Base-by-base conservation (phyloP, 2,329 filamentous ascomycete species). In the Drechslerella stenobrocha region DNA sequence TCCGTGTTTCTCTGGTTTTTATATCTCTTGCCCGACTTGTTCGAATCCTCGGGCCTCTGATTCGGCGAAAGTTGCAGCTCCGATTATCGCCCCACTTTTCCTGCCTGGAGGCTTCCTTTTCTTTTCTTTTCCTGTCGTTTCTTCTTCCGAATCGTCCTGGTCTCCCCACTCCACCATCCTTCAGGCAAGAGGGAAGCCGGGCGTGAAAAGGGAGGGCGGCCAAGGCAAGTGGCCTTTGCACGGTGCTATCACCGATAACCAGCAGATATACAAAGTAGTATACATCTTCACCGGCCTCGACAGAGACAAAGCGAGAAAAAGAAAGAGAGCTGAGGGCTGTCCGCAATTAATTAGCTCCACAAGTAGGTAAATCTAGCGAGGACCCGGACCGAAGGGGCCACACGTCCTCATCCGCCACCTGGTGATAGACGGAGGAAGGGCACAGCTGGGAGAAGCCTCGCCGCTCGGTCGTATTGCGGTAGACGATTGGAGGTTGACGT, bases 311-410 rank as follows among this genome's bases (percentile, higher is more conserved):
- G 23, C 23, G 42, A 52, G 8, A 18, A 44, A 53, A 45, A 45
- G n/a, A 55, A 28, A 23, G n/a, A 40, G 30, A 55, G 28, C 32
- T 26, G 13, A 23, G 35, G 35, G 30, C 42, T 35, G 40, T 48
- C 58, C 40, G 52, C 46, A 58, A 47, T 52, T 42, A 34, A 22
- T 37, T 42, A 40, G 32, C 34, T 58, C 53, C 53, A 55, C 61
- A 59, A 66, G 59, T 28, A 66, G 61, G 61, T 47, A 66, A 66
- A 53, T 59, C 61, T 58, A 66, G 61, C 61, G 61, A 66, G 53
- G 47, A 59, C 45, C 48, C 35, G 51, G 52, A 47, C 40, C 34
- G 53, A 53, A 66, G 45, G 59, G 53, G 53, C 53, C 53, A 58
- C 37, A 42, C 61, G 53, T 58, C 47, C 52, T 66, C 53, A 20